phyloP scores from a whole-genome alignment of 495 filamentous ascomycete genomes.

The Xylaria venustula region DNA sequence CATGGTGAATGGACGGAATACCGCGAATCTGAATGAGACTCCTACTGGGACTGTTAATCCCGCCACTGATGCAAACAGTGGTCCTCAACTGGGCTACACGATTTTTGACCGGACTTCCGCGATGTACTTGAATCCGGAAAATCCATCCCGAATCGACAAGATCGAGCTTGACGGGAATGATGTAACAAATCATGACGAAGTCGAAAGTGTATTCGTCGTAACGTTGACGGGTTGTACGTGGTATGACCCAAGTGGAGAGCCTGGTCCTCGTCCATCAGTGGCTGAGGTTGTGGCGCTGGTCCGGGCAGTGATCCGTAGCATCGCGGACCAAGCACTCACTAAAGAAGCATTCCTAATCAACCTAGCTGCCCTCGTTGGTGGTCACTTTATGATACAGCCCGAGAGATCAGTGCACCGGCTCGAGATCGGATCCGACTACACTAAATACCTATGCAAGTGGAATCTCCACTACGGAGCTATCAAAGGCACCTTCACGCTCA shows the following conservation, averaged over 20 bases:
- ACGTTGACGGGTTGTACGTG: constrained; percentile 42
- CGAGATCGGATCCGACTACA: constrained; percentile 34
- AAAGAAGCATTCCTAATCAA: constrained; percentile 55
- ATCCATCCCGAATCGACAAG: constrained; percentile 13
- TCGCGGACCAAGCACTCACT: constrained; percentile 38
- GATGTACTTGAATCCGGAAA: constrained; percentile 20
- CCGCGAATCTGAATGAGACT: constrained; percentile 16
- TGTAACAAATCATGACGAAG: constrained; percentile 45
- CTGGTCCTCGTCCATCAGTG: constrained; percentile 35
- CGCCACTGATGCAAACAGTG: constrained; percentile 9
- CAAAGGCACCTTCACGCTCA: constrained; percentile 43
- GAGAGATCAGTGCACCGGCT: constrained; percentile 36
- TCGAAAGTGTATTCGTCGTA: constrained; percentile 46
- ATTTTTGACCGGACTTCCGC: constrained; percentile 25
- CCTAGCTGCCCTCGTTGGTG: constrained; percentile 48
- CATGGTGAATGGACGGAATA: constrained; percentile 62
- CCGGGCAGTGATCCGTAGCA: constrained; percentile 43
- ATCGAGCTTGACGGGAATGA: constrained; percentile 33
- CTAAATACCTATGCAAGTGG: constrained; percentile 45
- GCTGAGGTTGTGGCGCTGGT: constrained; percentile 49
- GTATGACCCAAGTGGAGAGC: constrained; percentile 37
- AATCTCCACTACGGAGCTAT: constrained; percentile 45
- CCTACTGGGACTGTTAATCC: constrained; percentile 15
- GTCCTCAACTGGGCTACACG: constrained; percentile 5
- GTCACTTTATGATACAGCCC: constrained; percentile 39